Conservation (phyloP, 2,329 filamentous ascomycete species). For the Penicillium decumbens region DNA sequence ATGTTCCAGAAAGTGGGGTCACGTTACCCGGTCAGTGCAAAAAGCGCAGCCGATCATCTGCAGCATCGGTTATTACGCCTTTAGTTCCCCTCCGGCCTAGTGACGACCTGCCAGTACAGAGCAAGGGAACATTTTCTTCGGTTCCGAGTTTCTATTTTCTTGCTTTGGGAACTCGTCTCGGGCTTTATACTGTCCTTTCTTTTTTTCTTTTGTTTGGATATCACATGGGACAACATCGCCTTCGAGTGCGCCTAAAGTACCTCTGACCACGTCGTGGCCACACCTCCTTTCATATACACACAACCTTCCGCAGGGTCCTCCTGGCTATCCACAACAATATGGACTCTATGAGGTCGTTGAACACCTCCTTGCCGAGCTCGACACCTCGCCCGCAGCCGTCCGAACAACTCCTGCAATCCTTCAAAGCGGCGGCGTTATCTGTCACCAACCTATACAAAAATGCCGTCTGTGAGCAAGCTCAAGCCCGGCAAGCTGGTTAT, state of each 20-base stretch:
- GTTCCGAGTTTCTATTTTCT: background rate
- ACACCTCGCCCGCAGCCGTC: constrained; percentile 46
- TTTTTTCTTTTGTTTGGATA: constrained; percentile 6
- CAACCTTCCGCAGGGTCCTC: background rate
- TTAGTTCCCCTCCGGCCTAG: constrained; percentile 9
- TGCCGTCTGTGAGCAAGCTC: constrained; percentile 70
- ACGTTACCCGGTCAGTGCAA: constrained; percentile 38
- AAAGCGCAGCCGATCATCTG: constrained; percentile 27
- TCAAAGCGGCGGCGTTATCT: constrained; percentile 86
- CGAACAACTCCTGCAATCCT: constrained; percentile 70
- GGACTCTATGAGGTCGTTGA: constrained; percentile 62
- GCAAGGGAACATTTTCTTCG: background rate
- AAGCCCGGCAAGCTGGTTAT: constrained; percentile 75
- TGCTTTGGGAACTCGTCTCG: background rate
- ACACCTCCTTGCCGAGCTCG: constrained; percentile 56
- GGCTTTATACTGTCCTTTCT: background rate
- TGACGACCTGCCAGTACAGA: constrained; percentile 1
- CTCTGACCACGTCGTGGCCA: constrained; percentile 4
- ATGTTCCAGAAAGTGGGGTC: constrained; percentile 34
- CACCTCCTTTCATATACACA: background rate
- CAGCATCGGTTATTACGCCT: constrained; percentile 15
- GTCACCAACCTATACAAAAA: constrained; percentile 97
- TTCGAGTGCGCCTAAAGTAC: constrained; percentile 16
- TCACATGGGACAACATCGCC: constrained; percentile 1
- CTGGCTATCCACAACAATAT: constrained; percentile 35